A percentile compares a stretch with the other conserved stretches of the same genome.
phyloP scores from a whole-genome alignment of 2,329 filamentous ascomycete genomes.

The Phoma sp. region DNA sequence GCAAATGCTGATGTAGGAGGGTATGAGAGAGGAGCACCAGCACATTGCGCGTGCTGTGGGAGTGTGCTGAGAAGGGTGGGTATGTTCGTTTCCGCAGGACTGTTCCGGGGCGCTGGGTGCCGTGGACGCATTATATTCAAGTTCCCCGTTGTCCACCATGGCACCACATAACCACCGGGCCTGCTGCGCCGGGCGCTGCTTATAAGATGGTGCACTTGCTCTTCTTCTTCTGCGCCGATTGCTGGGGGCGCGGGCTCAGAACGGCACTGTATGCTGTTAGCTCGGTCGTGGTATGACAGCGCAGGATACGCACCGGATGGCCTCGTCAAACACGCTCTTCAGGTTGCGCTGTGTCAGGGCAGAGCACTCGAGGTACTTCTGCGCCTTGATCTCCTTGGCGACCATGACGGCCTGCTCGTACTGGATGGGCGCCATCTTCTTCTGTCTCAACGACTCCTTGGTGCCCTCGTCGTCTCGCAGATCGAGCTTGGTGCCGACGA shows the following conservation, averaged over 20 bases:
- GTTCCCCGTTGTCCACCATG: slow-evolving; percentile 24
- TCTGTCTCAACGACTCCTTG: slow-evolving; percentile 79
- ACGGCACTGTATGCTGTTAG: slow-evolving; percentile 46
- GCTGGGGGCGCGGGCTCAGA: slow-evolving; percentile 48
- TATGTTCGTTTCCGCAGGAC: slow-evolving; percentile 12
- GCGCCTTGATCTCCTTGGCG: slow-evolving; percentile 91
- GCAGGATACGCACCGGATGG: slow-evolving; percentile 78
- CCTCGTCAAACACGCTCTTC: slow-evolving; percentile 98
- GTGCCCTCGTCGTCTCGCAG: slow-evolving; percentile 87
- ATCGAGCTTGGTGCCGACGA: slow-evolving; percentile 97
- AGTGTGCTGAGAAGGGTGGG: slow-evolving; percentile 12
- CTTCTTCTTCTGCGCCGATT: slow-evolving; percentile 34
- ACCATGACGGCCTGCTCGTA: slow-evolving; percentile 90
- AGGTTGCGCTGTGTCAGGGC: slow-evolving; percentile 94
- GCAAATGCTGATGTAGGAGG: slow-evolving; percentile 26
- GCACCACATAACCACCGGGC: slow-evolving; percentile 28
- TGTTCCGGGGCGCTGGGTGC: slow-evolving; percentile 4
- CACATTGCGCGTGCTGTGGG: slow-evolving; percentile 7
- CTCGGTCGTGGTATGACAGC: background rate
- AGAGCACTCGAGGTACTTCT: slow-evolving; percentile 98
- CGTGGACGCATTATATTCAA: slow-evolving; percentile 33
- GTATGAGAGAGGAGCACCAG: slow-evolving; percentile 19
- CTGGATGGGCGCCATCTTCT: slow-evolving; percentile 96
- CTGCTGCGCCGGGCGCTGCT: slow-evolving; percentile 16
- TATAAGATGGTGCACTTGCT: slow-evolving; percentile 39